Percentiles rank a stretch among this genome's conserved stretches.
These are phyloP conservation scores for Thoreauomyces humboldtii DNA, from an alignment of 192 early-diverging fungal genomes.

Conservation along the genomic window DNA sequence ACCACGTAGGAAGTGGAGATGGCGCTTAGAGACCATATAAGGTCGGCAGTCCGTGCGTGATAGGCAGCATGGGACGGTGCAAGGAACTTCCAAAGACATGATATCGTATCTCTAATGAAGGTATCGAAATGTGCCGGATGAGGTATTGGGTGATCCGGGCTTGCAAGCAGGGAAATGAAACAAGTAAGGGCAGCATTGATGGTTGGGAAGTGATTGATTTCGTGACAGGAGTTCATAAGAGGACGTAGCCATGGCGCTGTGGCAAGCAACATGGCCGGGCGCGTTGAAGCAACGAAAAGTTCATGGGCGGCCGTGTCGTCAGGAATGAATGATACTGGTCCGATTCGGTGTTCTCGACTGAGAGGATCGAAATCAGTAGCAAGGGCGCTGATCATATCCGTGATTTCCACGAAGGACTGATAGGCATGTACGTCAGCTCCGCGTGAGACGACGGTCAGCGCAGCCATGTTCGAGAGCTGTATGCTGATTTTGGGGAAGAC, in stretches of 20 bases:
- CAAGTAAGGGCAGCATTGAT: slow-evolving; percentile 5
- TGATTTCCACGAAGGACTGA: neutral
- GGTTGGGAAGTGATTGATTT: slow-evolving; percentile 4
- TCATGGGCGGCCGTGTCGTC: no score
- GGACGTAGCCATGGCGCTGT: neutral
- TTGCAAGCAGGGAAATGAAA: neutral
- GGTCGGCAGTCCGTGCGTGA: slow-evolving; percentile 61
- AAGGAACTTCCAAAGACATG: slow-evolving; percentile 65
- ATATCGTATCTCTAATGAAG: neutral
- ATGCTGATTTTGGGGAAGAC: neutral
- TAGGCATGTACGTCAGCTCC: no score
- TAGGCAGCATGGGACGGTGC: slow-evolving; percentile 48
- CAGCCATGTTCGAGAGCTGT: no score
- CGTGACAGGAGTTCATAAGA: neutral
- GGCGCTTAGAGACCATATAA: slow-evolving; percentile 65
- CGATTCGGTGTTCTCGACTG: neutral
- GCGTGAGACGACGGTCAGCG: no score
- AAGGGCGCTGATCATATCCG: neutral
- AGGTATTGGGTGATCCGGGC: neutral
- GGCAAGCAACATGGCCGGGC: no score
- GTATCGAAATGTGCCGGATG: neutral
- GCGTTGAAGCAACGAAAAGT: no score
- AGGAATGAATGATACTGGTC: no score
- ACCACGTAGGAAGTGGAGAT: slow-evolving; percentile 54
- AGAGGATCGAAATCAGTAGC: neutral